These are phyloP conservation scores for Fusarium clavum DNA, from an alignment of 2,329 filamentous ascomycete genomes.

Conservation along the genomic window DNA sequence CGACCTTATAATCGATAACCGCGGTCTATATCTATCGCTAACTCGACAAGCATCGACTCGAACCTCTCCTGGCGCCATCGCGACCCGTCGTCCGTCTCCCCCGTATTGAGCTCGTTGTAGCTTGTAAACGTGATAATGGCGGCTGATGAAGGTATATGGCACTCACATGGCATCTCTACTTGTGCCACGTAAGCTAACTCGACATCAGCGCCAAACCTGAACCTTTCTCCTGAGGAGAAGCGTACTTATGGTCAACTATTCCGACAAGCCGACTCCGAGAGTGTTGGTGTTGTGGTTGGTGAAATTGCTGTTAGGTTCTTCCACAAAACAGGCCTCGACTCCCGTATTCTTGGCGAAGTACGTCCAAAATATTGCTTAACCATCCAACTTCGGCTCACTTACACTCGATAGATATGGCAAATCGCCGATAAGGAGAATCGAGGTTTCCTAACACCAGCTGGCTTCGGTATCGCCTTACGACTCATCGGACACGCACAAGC, in stretches of 20 bases:
- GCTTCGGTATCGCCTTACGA: conserved; percentile 91
- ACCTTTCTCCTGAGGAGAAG: conserved; percentile 92
- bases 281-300: conserved; percentile 92
- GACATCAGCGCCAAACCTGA: conserved; percentile 75
- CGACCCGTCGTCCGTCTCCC: conserved; percentile 34
- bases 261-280: conserved; percentile 90
- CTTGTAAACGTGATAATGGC: conserved; percentile 49
- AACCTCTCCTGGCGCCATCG: conserved; percentile 26
- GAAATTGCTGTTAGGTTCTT: conserved; percentile 98
- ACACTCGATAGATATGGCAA: conserved; percentile 85
- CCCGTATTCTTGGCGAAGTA: conserved; percentile 88
- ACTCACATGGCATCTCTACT: background rate
- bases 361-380: conserved; percentile 47
- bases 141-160: conserved; percentile 43
- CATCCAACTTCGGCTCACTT: background rate
- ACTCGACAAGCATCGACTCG: conserved; percentile 1
- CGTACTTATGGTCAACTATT: conserved; percentile 94
- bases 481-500: conserved; percentile 97
- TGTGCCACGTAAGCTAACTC: conserved; percentile 28
- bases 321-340: conserved; percentile 91
- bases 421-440: conserved; percentile 97
- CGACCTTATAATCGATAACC: conserved; percentile 7
- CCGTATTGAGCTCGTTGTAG: conserved; percentile 42
- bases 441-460: conserved; percentile 89
- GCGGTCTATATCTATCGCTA: background rate